A percentile compares a stretch with the other conserved stretches of the same genome.
Evolutionary conservation across 1,139 yeast species (phyloP).

Genomic region (Candida pseudocylindracea): DNA sequence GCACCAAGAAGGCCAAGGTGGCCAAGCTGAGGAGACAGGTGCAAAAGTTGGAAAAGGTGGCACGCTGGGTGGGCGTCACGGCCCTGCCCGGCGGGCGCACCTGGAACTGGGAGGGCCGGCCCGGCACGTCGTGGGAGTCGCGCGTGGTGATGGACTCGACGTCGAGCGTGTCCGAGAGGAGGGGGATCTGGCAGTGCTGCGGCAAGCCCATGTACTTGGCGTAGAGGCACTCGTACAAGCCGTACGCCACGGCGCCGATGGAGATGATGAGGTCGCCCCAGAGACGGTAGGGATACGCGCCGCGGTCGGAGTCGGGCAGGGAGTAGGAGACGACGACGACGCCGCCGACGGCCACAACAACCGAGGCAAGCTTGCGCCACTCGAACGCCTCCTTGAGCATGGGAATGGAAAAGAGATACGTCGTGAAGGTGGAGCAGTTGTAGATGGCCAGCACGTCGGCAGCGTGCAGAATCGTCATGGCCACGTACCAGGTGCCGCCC

Average conservation of each 20-base stretch:
- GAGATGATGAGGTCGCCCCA: constrained; percentile 55
- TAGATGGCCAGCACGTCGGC: constrained; percentile 80
- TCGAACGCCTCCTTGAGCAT: constrained; percentile 44
- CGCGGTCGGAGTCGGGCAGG: constrained; percentile 10
- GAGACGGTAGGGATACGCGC: constrained; percentile 32
- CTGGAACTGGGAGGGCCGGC: too few species aligned
- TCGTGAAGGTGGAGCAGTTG: constrained; percentile 77
- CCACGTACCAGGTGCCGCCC: constrained; percentile 72
- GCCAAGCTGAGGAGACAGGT: constrained; percentile 35
- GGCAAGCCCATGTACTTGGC: constrained; percentile 65
- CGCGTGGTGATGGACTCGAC: too few species aligned
- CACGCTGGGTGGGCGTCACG: constrained; percentile 23
- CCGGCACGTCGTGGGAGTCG: too few species aligned
- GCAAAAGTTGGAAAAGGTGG: constrained; percentile 22
- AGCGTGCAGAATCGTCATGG: constrained; percentile 65
- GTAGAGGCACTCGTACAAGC: constrained; percentile 69
- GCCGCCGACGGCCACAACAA: constrained; percentile 47
- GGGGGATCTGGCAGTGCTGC: constrained; percentile 13
- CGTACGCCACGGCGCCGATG: constrained; percentile 64
- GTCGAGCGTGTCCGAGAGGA: too few species aligned
- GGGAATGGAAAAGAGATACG: constrained; percentile 68
- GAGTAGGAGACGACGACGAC: constrained; percentile 66
- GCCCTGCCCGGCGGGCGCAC: constrained; percentile 2
- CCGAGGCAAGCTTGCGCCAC: constrained; percentile 45
- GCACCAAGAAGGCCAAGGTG: constrained; percentile 22